A percentile compares a stretch with the other conserved stretches of the same genome.
These are phyloP conservation scores for Aureobasidium namibiae DNA, from an alignment of 2,329 filamentous ascomycete genomes.

Conservation along the genomic window DNA sequence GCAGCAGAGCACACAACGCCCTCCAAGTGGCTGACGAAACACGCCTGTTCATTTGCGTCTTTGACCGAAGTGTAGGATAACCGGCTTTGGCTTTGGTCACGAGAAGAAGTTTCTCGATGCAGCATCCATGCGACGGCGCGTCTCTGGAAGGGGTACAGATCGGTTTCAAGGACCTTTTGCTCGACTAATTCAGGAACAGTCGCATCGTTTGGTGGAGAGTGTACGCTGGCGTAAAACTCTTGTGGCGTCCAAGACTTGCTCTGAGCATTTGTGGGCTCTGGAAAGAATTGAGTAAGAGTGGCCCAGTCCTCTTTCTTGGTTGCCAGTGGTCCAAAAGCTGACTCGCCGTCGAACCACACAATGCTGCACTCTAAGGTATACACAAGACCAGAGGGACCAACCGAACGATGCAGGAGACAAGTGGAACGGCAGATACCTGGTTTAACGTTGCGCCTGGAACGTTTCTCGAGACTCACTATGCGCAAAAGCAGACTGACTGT, in stretches of 20 bases:
- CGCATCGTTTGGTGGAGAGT: constrained; percentile 46
- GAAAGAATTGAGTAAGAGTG: constrained; percentile 17
- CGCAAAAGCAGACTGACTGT: not conserved
- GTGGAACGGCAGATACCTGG: not conserved
- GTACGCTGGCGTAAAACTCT: constrained; percentile 63
- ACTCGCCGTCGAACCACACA: constrained; percentile 23
- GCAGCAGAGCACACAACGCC: constrained; percentile 39
- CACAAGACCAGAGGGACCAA: not conserved
- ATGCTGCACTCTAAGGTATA: constrained; percentile 16
- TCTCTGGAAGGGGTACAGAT: constrained; percentile 64
- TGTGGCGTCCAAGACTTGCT: constrained; percentile 36
- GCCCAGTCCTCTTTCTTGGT: constrained; percentile 14
- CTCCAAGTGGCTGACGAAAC: constrained; percentile 56
- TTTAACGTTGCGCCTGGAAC: constrained; percentile 1
- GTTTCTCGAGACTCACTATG: constrained; percentile 1
- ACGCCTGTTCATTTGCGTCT: constrained; percentile 41
- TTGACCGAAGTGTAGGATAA: constrained; percentile 36
- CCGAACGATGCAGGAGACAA: constrained; percentile 3
- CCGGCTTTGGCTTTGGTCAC: not conserved
- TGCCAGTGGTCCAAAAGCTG: constrained; percentile 23
- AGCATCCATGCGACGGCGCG: constrained; percentile 64
- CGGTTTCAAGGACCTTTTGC: constrained; percentile 20
- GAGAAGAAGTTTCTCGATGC: constrained; percentile 42
- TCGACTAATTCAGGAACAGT: constrained; percentile 12
- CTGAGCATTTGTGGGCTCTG: constrained; percentile 13